phyloP scores from a whole-genome alignment of 108 stramenopile genomes.

The Skeletonema menzelii region DNA sequence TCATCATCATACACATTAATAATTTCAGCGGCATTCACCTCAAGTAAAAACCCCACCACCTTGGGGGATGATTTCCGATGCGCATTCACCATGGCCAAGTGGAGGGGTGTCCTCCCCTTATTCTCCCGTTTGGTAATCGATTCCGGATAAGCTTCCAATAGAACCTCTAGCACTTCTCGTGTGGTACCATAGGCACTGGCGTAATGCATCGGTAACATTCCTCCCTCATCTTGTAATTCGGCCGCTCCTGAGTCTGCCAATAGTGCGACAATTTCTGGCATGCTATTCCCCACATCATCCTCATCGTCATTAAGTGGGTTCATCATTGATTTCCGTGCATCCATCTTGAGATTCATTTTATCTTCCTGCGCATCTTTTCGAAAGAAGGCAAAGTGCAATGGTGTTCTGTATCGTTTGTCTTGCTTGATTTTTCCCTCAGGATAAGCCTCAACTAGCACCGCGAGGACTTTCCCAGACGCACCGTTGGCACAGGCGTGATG shows the following conservation, averaged over 20 bases:
- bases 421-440: conserved; percentile 31
- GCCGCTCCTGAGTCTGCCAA: conserved; percentile 54
- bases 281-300: conserved; percentile 27
- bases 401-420: conserved; percentile 40
- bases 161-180: conserved; percentile 61
- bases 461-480: conserved; percentile 25
- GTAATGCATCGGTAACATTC: conserved; percentile 81
- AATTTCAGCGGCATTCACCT: conserved; percentile 39
- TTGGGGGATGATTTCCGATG: conserved; percentile 73
- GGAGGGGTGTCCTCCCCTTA: conserved; percentile 80
- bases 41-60: conserved; percentile 65
- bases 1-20: conserved; percentile 74
- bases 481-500: conserved; percentile 58
- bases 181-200: conserved; percentile 80
- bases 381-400: conserved; percentile 49
- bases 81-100: conserved; percentile 88
- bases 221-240: conserved; percentile 42
- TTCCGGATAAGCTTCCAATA: conserved; percentile 70
- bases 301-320: conserved; percentile 4
- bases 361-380: conserved; percentile 6
- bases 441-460: conserved; percentile 16
- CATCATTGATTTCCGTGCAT: not conserved
- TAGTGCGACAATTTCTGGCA: conserved; percentile 39
- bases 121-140: conserved; percentile 60
- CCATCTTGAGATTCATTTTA: conserved; percentile 4